Percentiles rank a stretch among this genome's conserved stretches.
These are phyloP conservation scores for Zea mays DNA, from an alignment of 176 grass and related monocot species.

Conservation along the genomic window DNA sequence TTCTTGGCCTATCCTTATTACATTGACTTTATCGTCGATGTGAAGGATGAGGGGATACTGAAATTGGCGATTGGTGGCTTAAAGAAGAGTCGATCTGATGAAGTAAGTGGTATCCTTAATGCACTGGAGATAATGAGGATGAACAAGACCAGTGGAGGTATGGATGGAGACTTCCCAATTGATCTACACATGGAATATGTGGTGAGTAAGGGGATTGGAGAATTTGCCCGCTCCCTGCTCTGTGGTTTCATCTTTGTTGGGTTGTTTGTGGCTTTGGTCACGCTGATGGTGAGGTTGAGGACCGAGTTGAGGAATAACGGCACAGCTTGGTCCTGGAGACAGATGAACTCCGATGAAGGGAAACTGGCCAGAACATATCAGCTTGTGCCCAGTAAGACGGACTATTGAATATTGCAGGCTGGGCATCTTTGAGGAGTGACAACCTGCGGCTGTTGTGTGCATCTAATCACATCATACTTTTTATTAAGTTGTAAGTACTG, in stretches of 20 bases:
- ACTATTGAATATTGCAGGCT: constrained; percentile 41
- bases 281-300: constrained; percentile 64
- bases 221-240: constrained; percentile 64
- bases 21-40: constrained; percentile 78
- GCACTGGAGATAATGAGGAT: constrained; percentile 98
- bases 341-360: constrained; percentile 48
- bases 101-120: constrained; percentile 75
- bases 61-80: constrained; percentile 62
- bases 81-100: constrained; percentile 39
- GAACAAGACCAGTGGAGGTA: constrained; percentile 64
- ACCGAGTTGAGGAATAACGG: constrained; percentile 52
- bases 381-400: constrained; percentile 53
- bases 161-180: constrained; percentile 55
- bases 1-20: constrained; percentile 77
- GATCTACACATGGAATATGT: constrained; percentile 49
- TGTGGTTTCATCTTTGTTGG: constrained; percentile 72
- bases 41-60: constrained; percentile 48
- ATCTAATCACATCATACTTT: constrained; percentile 27
- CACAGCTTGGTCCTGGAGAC: constrained; percentile 37
- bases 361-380: constrained; percentile 55
- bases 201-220: constrained; percentile 58
- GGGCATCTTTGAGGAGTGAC: constrained; percentile 23
- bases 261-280: constrained; percentile 52
- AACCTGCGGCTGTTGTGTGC: constrained; percentile 5
- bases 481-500: constrained; percentile 46